Evolutionary conservation across 371 early-diverging fungal species (phyloP).

Genomic region (Dichotomocladium elegans): DNA sequence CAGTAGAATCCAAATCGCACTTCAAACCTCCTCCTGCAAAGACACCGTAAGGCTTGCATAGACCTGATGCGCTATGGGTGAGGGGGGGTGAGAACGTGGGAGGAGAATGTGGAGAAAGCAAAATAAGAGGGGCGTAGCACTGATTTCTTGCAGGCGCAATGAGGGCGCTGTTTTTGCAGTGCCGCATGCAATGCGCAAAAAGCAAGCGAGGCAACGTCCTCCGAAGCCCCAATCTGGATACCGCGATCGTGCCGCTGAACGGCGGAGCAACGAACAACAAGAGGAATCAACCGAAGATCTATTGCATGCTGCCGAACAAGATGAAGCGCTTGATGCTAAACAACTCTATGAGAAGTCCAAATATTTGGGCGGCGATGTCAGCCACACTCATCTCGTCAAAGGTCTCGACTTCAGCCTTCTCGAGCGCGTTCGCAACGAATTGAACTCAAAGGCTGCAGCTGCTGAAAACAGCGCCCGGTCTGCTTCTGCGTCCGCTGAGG

Average conservation of each 20-base stretch:
- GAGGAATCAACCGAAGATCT: slow-evolving; percentile 27
- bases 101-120: too few species aligned
- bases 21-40: slow-evolving; percentile 44
- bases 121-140: too few species aligned
- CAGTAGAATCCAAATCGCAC: slow-evolving; percentile 17
- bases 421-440: slow-evolving; percentile 55
- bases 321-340: slow-evolving; percentile 41
- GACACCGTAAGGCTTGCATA: slow-evolving; percentile 43
- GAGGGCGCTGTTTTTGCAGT: slow-evolving; percentile 42
- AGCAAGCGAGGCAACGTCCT: slow-evolving; percentile 6
- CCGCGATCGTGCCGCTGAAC: slow-evolving; percentile 89
- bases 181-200: slow-evolving; percentile 39
- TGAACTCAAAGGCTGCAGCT: neutral
- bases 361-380: slow-evolving; percentile 82
- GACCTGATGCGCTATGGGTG: too few species aligned
- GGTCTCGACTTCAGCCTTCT: slow-evolving; percentile 85
- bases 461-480: slow-evolving; percentile 6
- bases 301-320: slow-evolving; percentile 19
- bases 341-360: slow-evolving; percentile 77
- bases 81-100: too few species aligned
- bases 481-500: slow-evolving; percentile 2
- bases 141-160: slow-evolving; percentile 30
- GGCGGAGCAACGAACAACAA: slow-evolving; percentile 54
- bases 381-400: slow-evolving; percentile 89
- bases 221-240: slow-evolving; percentile 37